These are phyloP conservation scores for Paramyrothecium sp. DNA, from an alignment of 2,329 filamentous ascomycete species.

Conservation along the genomic window DNA sequence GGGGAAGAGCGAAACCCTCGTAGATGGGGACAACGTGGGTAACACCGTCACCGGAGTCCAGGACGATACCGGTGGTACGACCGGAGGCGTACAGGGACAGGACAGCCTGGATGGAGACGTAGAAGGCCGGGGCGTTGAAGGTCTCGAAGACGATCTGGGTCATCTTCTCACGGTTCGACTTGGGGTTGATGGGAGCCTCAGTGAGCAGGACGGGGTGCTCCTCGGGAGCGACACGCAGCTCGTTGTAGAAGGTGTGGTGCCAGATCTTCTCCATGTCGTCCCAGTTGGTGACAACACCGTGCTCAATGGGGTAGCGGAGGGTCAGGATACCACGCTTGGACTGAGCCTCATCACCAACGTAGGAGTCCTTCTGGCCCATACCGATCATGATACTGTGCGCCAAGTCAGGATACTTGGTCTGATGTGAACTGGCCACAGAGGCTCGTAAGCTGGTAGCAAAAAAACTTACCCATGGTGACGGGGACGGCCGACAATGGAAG, in stretches of 20 bases:
- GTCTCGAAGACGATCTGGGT: constrained; percentile 99
- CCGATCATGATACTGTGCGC: constrained; percentile 95
- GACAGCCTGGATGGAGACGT: constrained; percentile 99
- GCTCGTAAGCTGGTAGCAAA: too few species aligned
- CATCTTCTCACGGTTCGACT: constrained; percentile 99
- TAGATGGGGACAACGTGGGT: constrained; percentile 99
- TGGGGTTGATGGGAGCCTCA: constrained; percentile 99
- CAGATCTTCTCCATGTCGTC: constrained; percentile 99
- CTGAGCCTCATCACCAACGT: constrained; percentile 99
- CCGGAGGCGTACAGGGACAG: constrained; percentile 98
- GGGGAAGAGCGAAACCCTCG: constrained; percentile 99
- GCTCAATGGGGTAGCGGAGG: constrained; percentile 99
- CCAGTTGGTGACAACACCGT: constrained; percentile 99
- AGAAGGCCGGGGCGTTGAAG: constrained; percentile 99
- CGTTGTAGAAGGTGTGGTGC: constrained; percentile 99
- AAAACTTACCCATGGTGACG: constrained; percentile 99
- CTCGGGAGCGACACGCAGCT: constrained; percentile 99
- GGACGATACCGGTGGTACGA: constrained; percentile 99
- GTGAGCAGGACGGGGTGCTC: constrained; percentile 99
- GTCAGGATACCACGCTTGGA: constrained; percentile 99
- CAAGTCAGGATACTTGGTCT: constrained; percentile 12
- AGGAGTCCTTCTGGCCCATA: constrained; percentile 99
- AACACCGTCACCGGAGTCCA: constrained; percentile 99
- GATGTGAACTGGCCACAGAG: too few species aligned
- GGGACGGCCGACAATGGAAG: constrained; percentile 98